Percentiles rank a stretch among this genome's conserved stretches.
These are phyloP conservation scores for Cicer arietinum DNA, from an alignment of 306 rosid genomes.

Conservation along the genomic window DNA sequence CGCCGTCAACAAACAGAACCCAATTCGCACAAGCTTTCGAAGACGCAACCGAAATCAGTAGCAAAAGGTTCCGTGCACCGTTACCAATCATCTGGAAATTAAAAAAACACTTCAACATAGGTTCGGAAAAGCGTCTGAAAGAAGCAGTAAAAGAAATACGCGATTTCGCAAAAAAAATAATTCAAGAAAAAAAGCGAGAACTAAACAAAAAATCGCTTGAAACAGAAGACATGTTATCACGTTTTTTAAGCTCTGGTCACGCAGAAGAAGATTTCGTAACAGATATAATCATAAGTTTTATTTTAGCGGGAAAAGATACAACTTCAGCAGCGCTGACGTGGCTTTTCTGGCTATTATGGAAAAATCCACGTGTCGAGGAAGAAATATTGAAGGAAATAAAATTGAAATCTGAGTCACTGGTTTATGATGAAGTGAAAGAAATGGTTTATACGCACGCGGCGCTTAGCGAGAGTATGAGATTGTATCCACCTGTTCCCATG, in stretches of 20 bases:
- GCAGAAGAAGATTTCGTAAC: slow-evolving; percentile 61
- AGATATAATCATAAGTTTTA: slow-evolving; percentile 78
- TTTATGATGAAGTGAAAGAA: slow-evolving; percentile 60
- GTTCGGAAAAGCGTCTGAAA: slow-evolving; percentile 58
- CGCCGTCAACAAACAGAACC: slow-evolving; percentile 48
- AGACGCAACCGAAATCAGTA: slow-evolving; percentile 48
- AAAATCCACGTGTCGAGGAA: slow-evolving; percentile 57
- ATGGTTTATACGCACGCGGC: slow-evolving; percentile 84
- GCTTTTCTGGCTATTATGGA: slow-evolving; percentile 70
- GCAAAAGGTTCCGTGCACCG: slow-evolving; percentile 42
- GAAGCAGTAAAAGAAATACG: slow-evolving; percentile 51
- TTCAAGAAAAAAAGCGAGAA: slow-evolving; percentile 61
- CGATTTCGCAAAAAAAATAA: slow-evolving; percentile 49
- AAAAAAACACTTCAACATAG: slow-evolving; percentile 52
- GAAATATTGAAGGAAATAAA: slow-evolving; percentile 56
- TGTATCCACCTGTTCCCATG: slow-evolving; percentile 71
- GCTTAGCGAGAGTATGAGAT: slow-evolving; percentile 77
- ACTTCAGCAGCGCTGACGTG: slow-evolving; percentile 74
- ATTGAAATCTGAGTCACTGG: not conserved
- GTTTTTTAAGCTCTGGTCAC: slow-evolving; percentile 59
- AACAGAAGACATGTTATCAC: slow-evolving; percentile 60
- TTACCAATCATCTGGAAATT: slow-evolving; percentile 57
- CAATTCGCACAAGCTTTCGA: slow-evolving; percentile 66
- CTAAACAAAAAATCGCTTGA: slow-evolving; percentile 47
- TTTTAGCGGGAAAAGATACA: slow-evolving; percentile 66